phyloP scores from a whole-genome alignment of 805 yeast genomes.

The Lachancea kluyveri region DNA sequence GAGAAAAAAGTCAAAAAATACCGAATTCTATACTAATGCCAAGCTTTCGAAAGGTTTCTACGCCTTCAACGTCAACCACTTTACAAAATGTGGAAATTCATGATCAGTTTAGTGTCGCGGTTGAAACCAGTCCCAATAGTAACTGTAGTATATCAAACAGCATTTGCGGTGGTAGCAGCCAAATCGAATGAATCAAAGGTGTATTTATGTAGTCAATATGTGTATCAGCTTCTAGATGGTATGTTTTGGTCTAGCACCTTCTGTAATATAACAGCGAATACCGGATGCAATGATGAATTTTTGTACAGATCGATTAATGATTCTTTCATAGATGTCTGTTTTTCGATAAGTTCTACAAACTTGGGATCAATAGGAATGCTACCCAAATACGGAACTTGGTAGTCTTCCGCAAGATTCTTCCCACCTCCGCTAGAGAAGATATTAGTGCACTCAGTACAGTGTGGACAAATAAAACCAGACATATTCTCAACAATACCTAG shows the following conservation, averaged over 20 bases:
- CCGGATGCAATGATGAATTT: slow-evolving; percentile 27
- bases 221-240: too few relatives aligned
- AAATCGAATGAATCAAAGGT: too few relatives aligned
- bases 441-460: slow-evolving; percentile 86
- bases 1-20: neutral
- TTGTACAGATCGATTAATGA: slow-evolving; percentile 34
- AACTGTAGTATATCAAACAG: too few relatives aligned
- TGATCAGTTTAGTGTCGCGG: too few relatives aligned
- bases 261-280: slow-evolving; percentile 42
- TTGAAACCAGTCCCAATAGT: too few relatives aligned
- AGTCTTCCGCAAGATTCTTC: slow-evolving; percentile 52
- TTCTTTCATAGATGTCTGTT: slow-evolving; percentile 28
- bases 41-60: slow-evolving; percentile 1
- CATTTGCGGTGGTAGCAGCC: too few relatives aligned
- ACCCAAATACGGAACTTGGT: slow-evolving; percentile 67
- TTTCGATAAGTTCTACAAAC: slow-evolving; percentile 84
- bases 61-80: slow-evolving; percentile 5
- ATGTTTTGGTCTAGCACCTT: slow-evolving; percentile 28
- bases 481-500: slow-evolving; percentile 91
- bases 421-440: slow-evolving; percentile 96
- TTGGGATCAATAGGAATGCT: slow-evolving; percentile 89
- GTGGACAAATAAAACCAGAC: slow-evolving; percentile 96
- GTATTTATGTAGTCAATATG: too few relatives aligned
- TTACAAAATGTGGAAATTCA: too few relatives aligned
- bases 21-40: neutral